phyloP scores from a whole-genome alignment of 2,329 filamentous ascomycete genomes.

The Lojkania enalia region DNA sequence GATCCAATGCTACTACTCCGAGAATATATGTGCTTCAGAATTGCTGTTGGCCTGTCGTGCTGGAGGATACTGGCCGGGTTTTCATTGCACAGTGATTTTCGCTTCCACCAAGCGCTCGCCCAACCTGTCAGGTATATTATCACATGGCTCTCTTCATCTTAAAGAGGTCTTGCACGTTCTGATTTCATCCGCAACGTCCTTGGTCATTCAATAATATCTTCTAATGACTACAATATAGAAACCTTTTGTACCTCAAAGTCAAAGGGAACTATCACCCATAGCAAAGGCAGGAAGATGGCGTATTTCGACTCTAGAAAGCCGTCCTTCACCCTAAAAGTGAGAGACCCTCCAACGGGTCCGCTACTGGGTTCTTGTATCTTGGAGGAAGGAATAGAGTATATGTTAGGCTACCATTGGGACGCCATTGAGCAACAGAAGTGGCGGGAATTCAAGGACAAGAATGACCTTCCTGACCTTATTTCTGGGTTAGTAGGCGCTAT shows the following conservation, averaged over 20 bases:
- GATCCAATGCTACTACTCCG: too few species aligned
- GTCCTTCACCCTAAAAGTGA: constrained; percentile 10
- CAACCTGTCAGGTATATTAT: constrained; percentile 3
- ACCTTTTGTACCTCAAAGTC: neutral
- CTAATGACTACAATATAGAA: constrained; percentile 5
- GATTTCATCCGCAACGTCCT: constrained; percentile 19
- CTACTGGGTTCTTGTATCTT: neutral
- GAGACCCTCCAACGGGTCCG: constrained; percentile 9
- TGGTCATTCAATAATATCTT: neutral
- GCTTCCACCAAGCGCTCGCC: constrained; percentile 11
- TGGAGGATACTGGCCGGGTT: too few species aligned
- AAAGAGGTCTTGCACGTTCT: constrained; percentile 20
- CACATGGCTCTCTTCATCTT: constrained; percentile 13
- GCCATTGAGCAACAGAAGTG: constrained; percentile 4
- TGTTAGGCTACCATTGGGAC: constrained; percentile 4
- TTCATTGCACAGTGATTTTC: too few species aligned
- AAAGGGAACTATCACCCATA: neutral
- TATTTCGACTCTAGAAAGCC: constrained; percentile 15
- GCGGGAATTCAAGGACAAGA: constrained; percentile 3
- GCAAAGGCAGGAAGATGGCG: constrained; percentile 8
- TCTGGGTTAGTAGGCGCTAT: neutral
- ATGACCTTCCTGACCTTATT: neutral
- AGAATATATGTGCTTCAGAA: too few species aligned
- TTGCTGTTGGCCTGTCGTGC: too few species aligned
- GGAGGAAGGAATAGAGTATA: constrained; percentile 1